Evolutionary conservation across 2,329 filamentous ascomycete species (phyloP).

Genomic region (Alternaria sp.): DNA sequence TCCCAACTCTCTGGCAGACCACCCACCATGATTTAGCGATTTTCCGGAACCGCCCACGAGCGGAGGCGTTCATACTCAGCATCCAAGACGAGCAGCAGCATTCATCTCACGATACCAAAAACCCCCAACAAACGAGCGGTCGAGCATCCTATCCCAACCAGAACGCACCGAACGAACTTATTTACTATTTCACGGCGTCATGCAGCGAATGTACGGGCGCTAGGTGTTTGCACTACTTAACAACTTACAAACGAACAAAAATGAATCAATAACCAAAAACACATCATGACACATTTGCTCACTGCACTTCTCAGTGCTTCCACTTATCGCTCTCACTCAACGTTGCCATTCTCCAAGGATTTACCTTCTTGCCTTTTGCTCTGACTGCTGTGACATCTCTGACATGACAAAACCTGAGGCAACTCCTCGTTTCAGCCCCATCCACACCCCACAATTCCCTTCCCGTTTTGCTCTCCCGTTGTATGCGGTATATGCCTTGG

Average conservation of each 20-base stretch:
- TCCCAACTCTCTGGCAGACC: slow-evolving; percentile 8
- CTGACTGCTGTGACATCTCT: not conserved
- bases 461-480: not conserved
- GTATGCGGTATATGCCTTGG: not conserved
- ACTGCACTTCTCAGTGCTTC: not conserved
- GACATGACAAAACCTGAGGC: not conserved
- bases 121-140: not conserved
- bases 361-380: not conserved
- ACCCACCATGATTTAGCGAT: slow-evolving; percentile 5
- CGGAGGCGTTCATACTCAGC: not conserved
- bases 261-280: not conserved
- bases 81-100: not conserved
- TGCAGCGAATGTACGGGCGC: not conserved
- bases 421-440: not conserved
- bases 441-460: not conserved
- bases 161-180: not conserved
- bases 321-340: not conserved
- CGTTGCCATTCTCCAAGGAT: not conserved
- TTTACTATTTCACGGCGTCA: not conserved
- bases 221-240: not conserved
- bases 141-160: not conserved
- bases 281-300: not conserved
- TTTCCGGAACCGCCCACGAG: not conserved
- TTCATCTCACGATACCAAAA: not conserved
- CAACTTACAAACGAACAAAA: not conserved